A percentile compares a stretch with the other conserved stretches of the same genome.
These are phyloP conservation scores for Cytospora chrysosperma DNA, from an alignment of 2,329 filamentous ascomycete genomes.

Conservation along the genomic window DNA sequence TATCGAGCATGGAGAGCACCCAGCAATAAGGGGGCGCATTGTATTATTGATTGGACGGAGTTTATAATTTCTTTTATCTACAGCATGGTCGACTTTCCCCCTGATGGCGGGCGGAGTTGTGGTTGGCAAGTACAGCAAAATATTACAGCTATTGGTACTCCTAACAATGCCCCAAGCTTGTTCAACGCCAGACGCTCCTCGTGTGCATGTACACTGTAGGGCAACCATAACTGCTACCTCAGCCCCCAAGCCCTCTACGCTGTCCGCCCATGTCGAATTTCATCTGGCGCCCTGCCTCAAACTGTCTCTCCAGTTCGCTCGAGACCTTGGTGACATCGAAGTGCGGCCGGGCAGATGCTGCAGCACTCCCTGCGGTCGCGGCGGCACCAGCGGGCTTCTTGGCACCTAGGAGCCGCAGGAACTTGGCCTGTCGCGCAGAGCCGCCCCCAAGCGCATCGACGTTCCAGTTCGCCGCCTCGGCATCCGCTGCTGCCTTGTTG, in stretches of 20 bases:
- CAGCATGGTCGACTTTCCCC: constrained; percentile 11
- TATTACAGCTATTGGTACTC: constrained; percentile 15
- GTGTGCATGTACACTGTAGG: neutral
- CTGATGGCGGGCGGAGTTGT: neutral
- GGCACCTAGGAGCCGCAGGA: constrained; percentile 55
- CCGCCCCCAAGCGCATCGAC: constrained; percentile 52
- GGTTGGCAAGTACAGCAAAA: constrained; percentile 7
- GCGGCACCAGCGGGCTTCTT: constrained; percentile 42
- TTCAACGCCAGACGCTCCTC: neutral
- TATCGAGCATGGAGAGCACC: neutral
- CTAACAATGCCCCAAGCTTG: neutral
- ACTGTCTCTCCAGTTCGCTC: constrained; percentile 56
- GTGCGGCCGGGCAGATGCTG: constrained; percentile 29
- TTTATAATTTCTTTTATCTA: constrained; percentile 13
- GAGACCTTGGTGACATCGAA: constrained; percentile 43
- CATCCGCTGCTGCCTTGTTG: constrained; percentile 28
- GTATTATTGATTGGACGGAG: constrained; percentile 15
- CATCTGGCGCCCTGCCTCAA: constrained; percentile 54
- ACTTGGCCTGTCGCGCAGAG: constrained; percentile 52
- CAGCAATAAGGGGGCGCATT: neutral
- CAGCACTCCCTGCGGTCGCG: constrained; percentile 11
- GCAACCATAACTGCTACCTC: constrained; percentile 21
- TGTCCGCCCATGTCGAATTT: constrained; percentile 52
- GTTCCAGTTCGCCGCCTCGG: constrained; percentile 49
- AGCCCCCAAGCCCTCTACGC: constrained; percentile 54